Base-by-base conservation (phyloP, 495 filamentous ascomycete species). In the Parachaetomium inaequale region DNA sequence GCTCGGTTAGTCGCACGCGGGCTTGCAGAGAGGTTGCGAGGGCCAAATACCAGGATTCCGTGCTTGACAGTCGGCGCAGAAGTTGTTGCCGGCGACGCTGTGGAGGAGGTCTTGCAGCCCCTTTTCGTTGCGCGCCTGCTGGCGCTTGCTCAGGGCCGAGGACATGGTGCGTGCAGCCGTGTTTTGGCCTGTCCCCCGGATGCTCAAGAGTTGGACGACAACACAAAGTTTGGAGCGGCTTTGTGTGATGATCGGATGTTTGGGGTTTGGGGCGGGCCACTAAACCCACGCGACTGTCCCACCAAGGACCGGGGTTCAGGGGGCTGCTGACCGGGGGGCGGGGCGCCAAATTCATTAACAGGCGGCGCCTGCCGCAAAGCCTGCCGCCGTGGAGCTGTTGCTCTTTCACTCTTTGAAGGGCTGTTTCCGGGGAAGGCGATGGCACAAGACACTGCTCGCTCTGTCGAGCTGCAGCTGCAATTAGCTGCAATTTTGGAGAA, bases 51-150 rank as follows among this genome's bases (percentile, higher is more conserved):
- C 88, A 85, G 94, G 94, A 81, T 96, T 97, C 77, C 86, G 83
- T 42, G 91, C 88, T 68, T 84, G 81, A 79, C 94, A 98, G 76
- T 98, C 94, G 52, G 94, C 95, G 78, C 94, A 98, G 66, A 87
- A 78, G 74, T 96, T 92, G 82, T 98, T 98, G 45, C 94, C 94
- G 43, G 92, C 86, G 45, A 96, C 89, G 15, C 75, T 85, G 59
- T 89, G 88, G 73, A 97, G 88, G 62, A 98, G 83, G 36, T 98
- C 94, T 71, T 96, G 91, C 66, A 98, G 80, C 31, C 85, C 78
- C 70, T 88, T 90, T 81, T 98, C 94, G 76, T 98, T 96, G 79
- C 94, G 93, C 82, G 87, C 89, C 81, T 96, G 92, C 78, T 96
- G 89, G 72, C 94, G 92, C 84, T 98, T 98, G 81, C 85, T 96